Percentiles rank a stretch among this genome's conserved stretches.
Conservation (phyloP, 208 protist species). For the Crithidia expoeki region DNA sequence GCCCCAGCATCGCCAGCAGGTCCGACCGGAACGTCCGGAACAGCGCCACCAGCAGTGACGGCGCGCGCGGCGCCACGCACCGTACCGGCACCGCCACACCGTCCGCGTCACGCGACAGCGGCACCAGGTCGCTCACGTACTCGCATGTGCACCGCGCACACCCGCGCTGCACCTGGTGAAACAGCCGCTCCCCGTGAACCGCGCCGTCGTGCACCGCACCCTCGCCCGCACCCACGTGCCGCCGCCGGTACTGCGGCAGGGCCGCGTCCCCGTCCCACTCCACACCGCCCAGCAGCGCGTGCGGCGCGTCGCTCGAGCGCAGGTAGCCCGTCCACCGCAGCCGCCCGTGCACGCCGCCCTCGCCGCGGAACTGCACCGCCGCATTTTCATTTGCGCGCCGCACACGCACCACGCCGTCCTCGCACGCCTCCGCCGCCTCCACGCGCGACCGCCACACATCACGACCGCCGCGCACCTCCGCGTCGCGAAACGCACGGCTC, state of each 20-base stretch:
- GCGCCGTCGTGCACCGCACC: constrained; percentile 35
- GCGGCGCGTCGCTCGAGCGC: constrained; percentile 41
- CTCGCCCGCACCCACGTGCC: not conserved
- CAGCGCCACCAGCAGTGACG: no score
- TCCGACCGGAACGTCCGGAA: constrained; percentile 36
- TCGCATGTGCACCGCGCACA: constrained; percentile 35
- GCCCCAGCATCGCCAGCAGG: constrained; percentile 30
- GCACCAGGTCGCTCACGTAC: constrained; percentile 26
- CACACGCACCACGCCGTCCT: constrained; percentile 15
- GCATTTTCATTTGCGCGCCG: constrained; percentile 20
- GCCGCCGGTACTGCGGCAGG: constrained; percentile 20
- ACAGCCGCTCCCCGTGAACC: constrained; percentile 52
- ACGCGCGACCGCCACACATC: constrained; percentile 37
- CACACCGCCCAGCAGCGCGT: constrained; percentile 55
- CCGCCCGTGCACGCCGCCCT: constrained; percentile 37
- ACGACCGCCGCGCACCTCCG: constrained; percentile 31
- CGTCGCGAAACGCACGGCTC: constrained; percentile 34
- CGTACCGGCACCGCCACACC: constrained; percentile 12
- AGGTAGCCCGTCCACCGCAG: constrained; percentile 67
- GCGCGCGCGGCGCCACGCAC: constrained; percentile 7
- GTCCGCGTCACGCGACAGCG: constrained; percentile 27
- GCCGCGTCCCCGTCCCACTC: constrained; percentile 50
- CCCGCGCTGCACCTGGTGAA: constrained; percentile 19
- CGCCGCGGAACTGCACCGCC: constrained; percentile 37
- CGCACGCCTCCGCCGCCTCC: constrained; percentile 15